Base-by-base conservation (phyloP, 2,329 filamentous ascomycete species). In the Fusarium veterinarium region DNA sequence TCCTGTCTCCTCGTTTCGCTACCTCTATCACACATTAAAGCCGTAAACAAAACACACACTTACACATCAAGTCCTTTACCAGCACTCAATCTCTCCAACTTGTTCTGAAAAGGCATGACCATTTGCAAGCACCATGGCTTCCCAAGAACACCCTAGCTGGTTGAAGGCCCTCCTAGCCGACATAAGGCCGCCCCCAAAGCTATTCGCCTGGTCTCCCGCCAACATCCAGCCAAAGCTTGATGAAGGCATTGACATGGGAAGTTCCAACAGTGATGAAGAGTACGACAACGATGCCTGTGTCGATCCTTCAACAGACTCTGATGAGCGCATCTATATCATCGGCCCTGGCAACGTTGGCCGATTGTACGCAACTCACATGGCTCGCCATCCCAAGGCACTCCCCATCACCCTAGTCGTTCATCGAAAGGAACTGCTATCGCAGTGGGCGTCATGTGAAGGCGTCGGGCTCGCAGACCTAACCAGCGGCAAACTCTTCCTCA, bases 311-410 rank as follows among this genome's bases (percentile, higher is more conserved):
- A 8, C 17, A 35, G 17, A 38, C 23, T 51, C 44, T 8, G 51
- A 45, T 2, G 33, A 64, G 8, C 51, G 51, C 2, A 58, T 67
- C 6, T 58, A 40, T 14, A 46, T 67, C 16, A 23, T 67, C n/a
- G 64, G 64, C 7, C 64, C 64, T 11, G 64, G 64, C 9, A 67
- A 67, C 1, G 58, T 67, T 6, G 64, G 64, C 0, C 42, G 59
- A 17, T 45, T 67, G 1, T 67, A 51, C 44, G 64, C 64, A 9
- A 57, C n/a, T 12, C 28, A 67, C 19, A 67, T 67, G 64, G 51
- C 35, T 14, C 64, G 51, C 3, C 59, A 37, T 6, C 25, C 28
- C 9, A 52, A 58, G n/a, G 31, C 51, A 1, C 40, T 58, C 5
- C 44, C 51, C 28, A 67, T 64, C 16, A 67, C 64, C 2, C 59